Evolutionary conservation across 768 basidiomycete species (phyloP).

Genomic region (Mycena albidolilacea): DNA sequence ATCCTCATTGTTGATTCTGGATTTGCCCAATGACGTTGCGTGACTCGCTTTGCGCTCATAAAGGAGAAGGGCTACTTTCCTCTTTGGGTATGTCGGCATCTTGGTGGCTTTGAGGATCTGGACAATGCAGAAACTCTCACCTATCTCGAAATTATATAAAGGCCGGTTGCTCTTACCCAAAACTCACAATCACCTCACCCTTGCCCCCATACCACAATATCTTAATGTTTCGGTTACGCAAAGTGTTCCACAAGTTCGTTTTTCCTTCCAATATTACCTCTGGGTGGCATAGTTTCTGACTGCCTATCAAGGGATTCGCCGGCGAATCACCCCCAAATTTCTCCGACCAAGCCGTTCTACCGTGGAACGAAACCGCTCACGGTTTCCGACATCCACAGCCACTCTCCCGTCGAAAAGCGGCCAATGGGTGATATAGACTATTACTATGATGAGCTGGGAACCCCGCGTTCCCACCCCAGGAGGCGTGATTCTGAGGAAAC

Average conservation of each 20-base stretch:
- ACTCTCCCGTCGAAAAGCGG: conserved; percentile 11
- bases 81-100: conserved; percentile 16
- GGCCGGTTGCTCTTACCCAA: background rate
- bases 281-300: conserved; percentile 18
- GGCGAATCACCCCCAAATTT: background rate
- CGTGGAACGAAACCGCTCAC: conserved; percentile 32
- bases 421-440: background rate
- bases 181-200: background rate
- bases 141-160: background rate
- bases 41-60: conserved; percentile 1
- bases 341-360: conserved; percentile 16
- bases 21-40: background rate
- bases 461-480: background rate
- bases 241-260: conserved; percentile 30
- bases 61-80: background rate
- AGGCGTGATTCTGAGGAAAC: background rate
- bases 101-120: conserved; percentile 17
- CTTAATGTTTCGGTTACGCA: conserved; percentile 22
- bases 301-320: background rate
- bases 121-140: conserved; percentile 20
- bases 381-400: conserved; percentile 29
- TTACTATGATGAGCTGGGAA: conserved; percentile 21
- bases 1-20: background rate
- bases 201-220: no score
- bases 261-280: background rate